Evolutionary conservation across 2,329 filamentous ascomycete genomes (phyloP), one percentile per base, ranked within the genome.

Genomic region (Helminthosporium solani): DNA sequence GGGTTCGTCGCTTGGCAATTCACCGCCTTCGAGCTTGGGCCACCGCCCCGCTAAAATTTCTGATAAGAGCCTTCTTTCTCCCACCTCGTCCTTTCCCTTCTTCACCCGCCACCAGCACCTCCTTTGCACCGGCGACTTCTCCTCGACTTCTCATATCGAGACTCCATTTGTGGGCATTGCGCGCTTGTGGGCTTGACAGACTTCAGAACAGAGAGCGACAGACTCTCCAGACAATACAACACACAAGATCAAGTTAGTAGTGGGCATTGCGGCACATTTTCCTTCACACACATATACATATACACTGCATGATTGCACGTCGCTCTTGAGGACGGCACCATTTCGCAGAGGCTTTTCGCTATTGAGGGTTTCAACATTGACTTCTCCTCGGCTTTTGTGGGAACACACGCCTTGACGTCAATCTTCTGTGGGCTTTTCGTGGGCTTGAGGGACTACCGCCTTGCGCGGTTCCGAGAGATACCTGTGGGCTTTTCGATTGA

Each of bases 301-400:
- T 49, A 65, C 60, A 60, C 60, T 58, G 58, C 52, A 58, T 12
- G 5, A 48, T 40, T 48, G 53, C 63, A 61, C 58, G 62, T 67
- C 62, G 68, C 65, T 68, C 64, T 56, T 52, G 42, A 60, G 58
- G 60, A 62, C 61, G 61, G 54, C 55, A 59, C 61, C 62, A 67
- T 67, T 52, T 61, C 66, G 57, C 61, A 68, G 64, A 66, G 63
- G 66, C 67, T 65, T 66, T 64, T 61, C 56, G 64, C 63, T 66
- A 66, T 63, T 70, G 68, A 69, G 67, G 68, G 63, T 66, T 66
- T 66, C 60, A 56, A 57, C 68, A 55, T 70, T 68, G 68, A 66
- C 60, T 70, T 72, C 72, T 70, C 72, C 72, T 73, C 67, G 74
- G 75, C 73, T 52, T 66, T 74, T 78, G 75, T 77, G 75, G 75